Evolutionary conservation across 257 asterid genomes (phyloP).

Genomic region (Cruciata laevipes): DNA sequence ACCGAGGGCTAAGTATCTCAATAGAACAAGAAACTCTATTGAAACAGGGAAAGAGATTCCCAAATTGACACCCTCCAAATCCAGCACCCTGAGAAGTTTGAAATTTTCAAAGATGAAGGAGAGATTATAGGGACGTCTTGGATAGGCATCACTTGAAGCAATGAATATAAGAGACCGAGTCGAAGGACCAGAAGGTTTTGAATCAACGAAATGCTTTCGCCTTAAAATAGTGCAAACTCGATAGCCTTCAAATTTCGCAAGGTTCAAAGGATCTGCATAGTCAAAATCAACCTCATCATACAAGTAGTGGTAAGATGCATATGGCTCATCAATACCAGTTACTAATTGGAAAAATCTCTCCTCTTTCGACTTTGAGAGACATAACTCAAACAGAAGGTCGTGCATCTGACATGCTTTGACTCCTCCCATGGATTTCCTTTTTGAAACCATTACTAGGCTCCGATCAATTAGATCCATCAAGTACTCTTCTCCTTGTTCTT

Average conservation of each 20-base stretch:
- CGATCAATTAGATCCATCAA: not conserved
- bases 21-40: no score
- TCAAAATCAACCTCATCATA: not conserved
- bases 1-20: no score
- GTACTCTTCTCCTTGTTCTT: not conserved
- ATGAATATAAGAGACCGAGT: not conserved
- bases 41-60: no score
- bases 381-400: not conserved
- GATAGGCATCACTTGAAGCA: not conserved
- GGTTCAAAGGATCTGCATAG: not conserved
- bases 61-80: no score
- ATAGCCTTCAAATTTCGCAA: not conserved
- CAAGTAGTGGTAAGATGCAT: not conserved
- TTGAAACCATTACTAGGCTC: not conserved
- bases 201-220: not conserved
- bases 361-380: not conserved
- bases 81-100: not conserved
- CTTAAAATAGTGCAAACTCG: not conserved
- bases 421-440: constrained; percentile 1
- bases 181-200: not conserved
- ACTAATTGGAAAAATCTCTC: not conserved
- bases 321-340: not conserved
- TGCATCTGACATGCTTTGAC: constrained; percentile 1
- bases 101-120: not conserved
- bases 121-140: not conserved